phyloP scores from a whole-genome alignment of 2,329 filamentous ascomycete species.

The Plectosphaerella cucumerina region DNA sequence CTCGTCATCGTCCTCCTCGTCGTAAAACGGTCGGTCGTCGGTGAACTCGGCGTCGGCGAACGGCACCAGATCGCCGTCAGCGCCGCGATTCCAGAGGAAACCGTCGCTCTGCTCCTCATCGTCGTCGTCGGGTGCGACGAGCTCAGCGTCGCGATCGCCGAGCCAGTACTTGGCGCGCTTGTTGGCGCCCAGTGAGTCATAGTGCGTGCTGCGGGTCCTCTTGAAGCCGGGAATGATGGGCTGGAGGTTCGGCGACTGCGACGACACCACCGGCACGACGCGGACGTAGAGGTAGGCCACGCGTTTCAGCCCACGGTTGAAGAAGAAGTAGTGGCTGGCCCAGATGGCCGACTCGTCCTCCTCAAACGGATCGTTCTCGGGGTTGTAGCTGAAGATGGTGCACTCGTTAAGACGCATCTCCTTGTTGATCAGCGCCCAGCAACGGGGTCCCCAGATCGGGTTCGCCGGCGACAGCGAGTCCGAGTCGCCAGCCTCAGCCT shows the following conservation, averaged over 20 bases:
- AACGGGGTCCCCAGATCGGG: constrained; percentile 76
- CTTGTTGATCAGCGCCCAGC: constrained; percentile 90
- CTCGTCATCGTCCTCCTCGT: constrained; percentile 27
- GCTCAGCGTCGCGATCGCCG: constrained; percentile 57
- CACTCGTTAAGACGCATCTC: constrained; percentile 92
- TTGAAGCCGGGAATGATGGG: constrained; percentile 14
- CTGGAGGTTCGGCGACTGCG: constrained; percentile 33
- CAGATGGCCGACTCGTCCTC: constrained; percentile 92
- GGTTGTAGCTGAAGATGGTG: constrained; percentile 83
- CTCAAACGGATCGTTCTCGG: constrained; percentile 84
- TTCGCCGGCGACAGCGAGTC: constrained; percentile 34
- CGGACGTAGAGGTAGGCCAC: constrained; percentile 93
- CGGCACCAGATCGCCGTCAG: constrained; percentile 52
- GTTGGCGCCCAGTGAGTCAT: constrained; percentile 45
- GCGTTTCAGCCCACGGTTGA: constrained; percentile 87
- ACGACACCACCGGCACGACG: constrained; percentile 73
- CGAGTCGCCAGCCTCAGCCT: constrained; percentile 37
- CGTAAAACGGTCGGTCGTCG: constrained; percentile 40
- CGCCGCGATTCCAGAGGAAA: constrained; percentile 53
- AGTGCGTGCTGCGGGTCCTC: constrained; percentile 22
- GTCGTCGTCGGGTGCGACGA: constrained; percentile 41
- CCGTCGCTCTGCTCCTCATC: constrained; percentile 46
- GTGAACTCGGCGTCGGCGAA: constrained; percentile 48
- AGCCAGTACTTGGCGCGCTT: constrained; percentile 91
- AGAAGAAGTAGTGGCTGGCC: constrained; percentile 96